Conservation (phyloP, 108 stramenopile genomes). For the Cylindrotheca closterium region DNA sequence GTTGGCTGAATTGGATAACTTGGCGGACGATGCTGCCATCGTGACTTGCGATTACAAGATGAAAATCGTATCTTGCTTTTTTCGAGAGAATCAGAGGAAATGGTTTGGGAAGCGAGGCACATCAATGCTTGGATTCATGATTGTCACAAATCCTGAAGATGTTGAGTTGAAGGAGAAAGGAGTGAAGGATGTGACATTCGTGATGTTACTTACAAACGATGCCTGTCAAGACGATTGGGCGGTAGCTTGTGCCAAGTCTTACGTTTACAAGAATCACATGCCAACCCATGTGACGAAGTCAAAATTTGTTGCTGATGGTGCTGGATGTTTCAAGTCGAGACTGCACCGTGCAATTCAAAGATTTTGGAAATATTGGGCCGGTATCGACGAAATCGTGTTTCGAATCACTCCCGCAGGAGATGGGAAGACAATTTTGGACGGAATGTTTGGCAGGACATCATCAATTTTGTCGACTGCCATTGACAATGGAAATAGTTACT, state of each 20-base stretch:
- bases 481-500: neutral
- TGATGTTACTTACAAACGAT: slow-evolving; percentile 2
- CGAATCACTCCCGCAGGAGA: neutral
- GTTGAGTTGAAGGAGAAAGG: neutral
- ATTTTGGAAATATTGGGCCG: neutral
- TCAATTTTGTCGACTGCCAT: neutral
- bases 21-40: slow-evolving; percentile 6
- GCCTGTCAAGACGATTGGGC: neutral
- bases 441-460: neutral
- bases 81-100: slow-evolving; percentile 9
- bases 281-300: neutral
- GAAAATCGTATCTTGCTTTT: slow-evolving; percentile 16
- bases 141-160: slow-evolving; percentile 4
- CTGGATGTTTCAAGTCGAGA: neutral
- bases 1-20: neutral
- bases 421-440: neutral
- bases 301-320: neutral
- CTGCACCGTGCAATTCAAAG: neutral
- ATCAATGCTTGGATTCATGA: slow-evolving; percentile 8
- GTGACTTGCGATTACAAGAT: slow-evolving; percentile 15
- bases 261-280: neutral
- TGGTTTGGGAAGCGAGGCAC: slow-evolving; percentile 17
- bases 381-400: neutral
- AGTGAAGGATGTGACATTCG: slow-evolving; percentile 1
- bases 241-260: neutral